A percentile compares a stretch with the other conserved stretches of the same genome.
These are phyloP conservation scores for Globisporangium nunn DNA, from an alignment of 352 stramenopile genomes.

Conservation along the genomic window DNA sequence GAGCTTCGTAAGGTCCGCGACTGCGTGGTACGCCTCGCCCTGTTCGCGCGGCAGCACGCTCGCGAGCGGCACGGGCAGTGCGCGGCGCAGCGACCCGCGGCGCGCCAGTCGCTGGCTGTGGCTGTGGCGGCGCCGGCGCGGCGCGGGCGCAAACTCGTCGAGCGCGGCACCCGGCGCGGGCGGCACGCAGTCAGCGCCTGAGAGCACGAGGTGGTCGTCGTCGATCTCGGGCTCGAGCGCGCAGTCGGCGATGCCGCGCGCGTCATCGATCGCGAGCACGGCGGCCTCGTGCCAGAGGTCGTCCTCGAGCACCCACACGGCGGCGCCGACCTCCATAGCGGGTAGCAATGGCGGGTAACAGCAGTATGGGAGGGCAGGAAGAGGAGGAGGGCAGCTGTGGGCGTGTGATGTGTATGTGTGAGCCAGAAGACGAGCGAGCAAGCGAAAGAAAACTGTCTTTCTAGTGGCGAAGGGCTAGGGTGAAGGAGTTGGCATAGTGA, in stretches of 20 bases:
- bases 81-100: conserved; percentile 30
- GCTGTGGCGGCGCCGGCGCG: conserved; percentile 25
- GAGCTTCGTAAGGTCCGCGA: conserved; percentile 88
- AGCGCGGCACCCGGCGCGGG: conserved; percentile 5
- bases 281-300: conserved; percentile 71
- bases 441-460: too few relatives aligned
- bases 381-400: neutral
- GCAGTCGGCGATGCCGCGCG: conserved; percentile 43
- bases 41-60: conserved; percentile 53
- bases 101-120: conserved; percentile 28
- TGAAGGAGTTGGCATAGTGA: too few relatives aligned
- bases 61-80: conserved; percentile 25
- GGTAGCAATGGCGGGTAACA: neutral
- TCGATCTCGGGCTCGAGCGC: conserved; percentile 37
- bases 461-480: too few relatives aligned
- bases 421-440: too few relatives aligned
- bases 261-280: conserved; percentile 36
- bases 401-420: neutral
- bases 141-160: conserved; percentile 36
- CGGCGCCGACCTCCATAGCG: conserved; percentile 60
- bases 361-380: neutral
- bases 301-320: conserved; percentile 72
- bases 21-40: conserved; percentile 48
- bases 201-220: conserved; percentile 25
- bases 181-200: conserved; percentile 14